These are phyloP conservation scores for Physcomitrium patens DNA, from an alignment of 225 moss, liverwort and hornwort species.

Conservation along the genomic window DNA sequence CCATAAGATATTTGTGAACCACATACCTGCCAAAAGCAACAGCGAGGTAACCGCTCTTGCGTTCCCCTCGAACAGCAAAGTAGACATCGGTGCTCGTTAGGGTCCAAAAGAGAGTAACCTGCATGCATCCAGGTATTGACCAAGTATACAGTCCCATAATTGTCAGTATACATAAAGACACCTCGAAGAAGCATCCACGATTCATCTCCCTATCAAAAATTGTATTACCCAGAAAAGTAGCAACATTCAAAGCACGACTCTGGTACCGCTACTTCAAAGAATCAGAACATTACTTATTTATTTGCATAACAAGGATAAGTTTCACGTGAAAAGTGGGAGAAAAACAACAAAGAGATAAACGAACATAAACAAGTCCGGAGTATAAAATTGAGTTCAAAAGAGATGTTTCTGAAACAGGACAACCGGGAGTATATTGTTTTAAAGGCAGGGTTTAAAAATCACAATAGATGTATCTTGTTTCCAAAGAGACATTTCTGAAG, in stretches of 20 bases:
- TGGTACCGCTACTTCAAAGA: conserved; percentile 15
- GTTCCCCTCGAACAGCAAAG: conserved; percentile 93
- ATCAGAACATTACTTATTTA: not conserved
- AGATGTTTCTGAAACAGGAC: too few relatives aligned
- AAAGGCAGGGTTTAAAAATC: too few relatives aligned
- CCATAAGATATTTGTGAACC: conserved; percentile 14
- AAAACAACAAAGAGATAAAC: too few relatives aligned
- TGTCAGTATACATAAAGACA: conserved; percentile 6
- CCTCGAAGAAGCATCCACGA: not conserved
- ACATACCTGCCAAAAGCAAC: conserved; percentile 86
- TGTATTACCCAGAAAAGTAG: not conserved
- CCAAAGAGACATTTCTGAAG: too few relatives aligned
- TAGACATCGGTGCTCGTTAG: conserved; percentile 75
- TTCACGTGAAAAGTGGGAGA: too few relatives aligned
- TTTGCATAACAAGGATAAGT: too few relatives aligned
- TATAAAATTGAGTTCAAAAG: too few relatives aligned
- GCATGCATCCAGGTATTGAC: not conserved
- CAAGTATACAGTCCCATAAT: conserved; percentile 19
- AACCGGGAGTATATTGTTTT: too few relatives aligned
- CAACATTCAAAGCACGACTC: conserved; percentile 15
- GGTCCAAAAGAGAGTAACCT: conserved; percentile 92
- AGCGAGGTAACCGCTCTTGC: conserved; percentile 92
- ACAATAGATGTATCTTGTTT: too few relatives aligned
- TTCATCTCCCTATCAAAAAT: conserved; percentile 13
- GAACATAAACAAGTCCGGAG: too few relatives aligned